phyloP scores from a whole-genome alignment of 1,284 basidiomycete species.

The Coriolopsis trogii region DNA sequence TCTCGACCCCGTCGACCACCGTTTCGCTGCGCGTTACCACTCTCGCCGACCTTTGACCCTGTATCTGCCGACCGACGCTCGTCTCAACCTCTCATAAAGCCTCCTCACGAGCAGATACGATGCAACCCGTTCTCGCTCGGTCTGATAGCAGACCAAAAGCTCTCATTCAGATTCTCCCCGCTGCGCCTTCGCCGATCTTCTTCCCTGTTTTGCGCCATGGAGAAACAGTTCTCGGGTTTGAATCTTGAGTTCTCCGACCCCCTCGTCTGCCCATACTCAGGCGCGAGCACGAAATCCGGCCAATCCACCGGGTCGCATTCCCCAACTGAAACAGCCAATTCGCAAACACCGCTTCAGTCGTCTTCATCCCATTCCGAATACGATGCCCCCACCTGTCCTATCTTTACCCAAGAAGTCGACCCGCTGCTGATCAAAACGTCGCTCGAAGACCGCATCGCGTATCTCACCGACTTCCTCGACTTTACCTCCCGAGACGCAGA shows the following conservation, averaged over 20 bases:
- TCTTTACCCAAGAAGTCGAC: conserved; percentile 37
- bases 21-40: conserved; percentile 14
- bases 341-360: conserved; percentile 23
- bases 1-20: conserved; percentile 19
- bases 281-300: not conserved
- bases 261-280: conserved; percentile 24
- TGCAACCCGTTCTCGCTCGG: conserved; percentile 1
- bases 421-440: conserved; percentile 34
- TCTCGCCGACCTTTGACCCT: conserved; percentile 21
- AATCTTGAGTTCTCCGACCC: conserved; percentile 15
- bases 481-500: conserved; percentile 46
- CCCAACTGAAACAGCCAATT: conserved; percentile 23
- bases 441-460: conserved; percentile 39
- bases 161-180: conserved; percentile 13
- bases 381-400: conserved; percentile 24
- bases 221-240: conserved; percentile 12
- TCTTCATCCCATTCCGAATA: conserved; percentile 22
- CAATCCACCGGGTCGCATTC: conserved; percentile 17
- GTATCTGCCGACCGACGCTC: conserved; percentile 17
- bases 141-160: not conserved
- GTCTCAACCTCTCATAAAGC: conserved; percentile 19
- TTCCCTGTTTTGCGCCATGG: conserved; percentile 5
- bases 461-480: conserved; percentile 48
- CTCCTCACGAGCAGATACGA: not conserved
- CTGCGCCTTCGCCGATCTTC: conserved; percentile 1